Percentiles rank a stretch among this genome's conserved stretches.
These are phyloP conservation scores for Galium porrigens DNA, from an alignment of 305 asterid genomes.

Conservation along the genomic window DNA sequence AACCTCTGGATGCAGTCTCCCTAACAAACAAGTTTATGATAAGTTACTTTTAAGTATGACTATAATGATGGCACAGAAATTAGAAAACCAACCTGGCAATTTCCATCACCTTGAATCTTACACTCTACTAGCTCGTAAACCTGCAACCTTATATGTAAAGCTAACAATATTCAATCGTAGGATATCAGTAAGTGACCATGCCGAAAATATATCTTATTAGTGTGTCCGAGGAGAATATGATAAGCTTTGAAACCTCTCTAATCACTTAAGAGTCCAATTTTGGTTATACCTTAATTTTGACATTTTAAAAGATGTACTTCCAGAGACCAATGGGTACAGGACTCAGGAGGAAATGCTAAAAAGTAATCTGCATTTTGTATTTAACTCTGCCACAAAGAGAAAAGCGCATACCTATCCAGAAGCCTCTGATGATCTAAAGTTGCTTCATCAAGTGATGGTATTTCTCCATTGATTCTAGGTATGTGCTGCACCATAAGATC, in stretches of 20 bases:
- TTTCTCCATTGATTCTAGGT: conserved; percentile 81
- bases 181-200: not conserved
- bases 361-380: not conserved
- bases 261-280: not conserved
- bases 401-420: conserved; percentile 50
- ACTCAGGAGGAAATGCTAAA: not conserved
- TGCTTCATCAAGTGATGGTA: conserved; percentile 82
- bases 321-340: not conserved
- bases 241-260: not conserved
- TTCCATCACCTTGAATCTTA: conserved; percentile 89
- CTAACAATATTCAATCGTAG: conserved; percentile 20
- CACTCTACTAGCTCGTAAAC: conserved; percentile 67
- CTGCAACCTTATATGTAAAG: conserved; percentile 46
- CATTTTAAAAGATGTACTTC: not conserved
- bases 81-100: conserved; percentile 64
- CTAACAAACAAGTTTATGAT: not conserved
- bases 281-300: not conserved
- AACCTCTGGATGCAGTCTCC: not conserved
- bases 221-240: not conserved
- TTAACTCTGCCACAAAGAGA: not conserved
- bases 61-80: not conserved
- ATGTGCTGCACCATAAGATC: conserved; percentile 48
- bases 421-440: conserved; percentile 89
- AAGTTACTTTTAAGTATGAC: not conserved
- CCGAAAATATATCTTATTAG: conserved; percentile 6